Evolutionary conservation across 2,329 filamentous ascomycete genomes (phyloP), one percentile per base, ranked within the genome.

Genomic region (Colletotrichum lini): DNA sequence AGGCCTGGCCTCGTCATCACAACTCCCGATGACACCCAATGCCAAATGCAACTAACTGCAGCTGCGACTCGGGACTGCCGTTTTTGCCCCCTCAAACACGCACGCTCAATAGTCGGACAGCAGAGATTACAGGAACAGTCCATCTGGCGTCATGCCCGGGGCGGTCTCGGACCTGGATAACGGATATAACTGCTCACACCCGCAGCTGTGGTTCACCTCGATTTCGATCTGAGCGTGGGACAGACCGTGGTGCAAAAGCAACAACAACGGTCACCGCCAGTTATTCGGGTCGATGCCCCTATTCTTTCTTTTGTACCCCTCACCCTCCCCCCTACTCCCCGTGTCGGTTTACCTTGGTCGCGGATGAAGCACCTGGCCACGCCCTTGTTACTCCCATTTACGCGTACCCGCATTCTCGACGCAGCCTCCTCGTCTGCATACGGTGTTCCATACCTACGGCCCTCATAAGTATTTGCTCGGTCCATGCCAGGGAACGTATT

Each of bases 151-250:
- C 52, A 44, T 57, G 40, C 44, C 45, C 45, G 45, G 21, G 38
- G 13, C 30, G 63, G 47, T 18, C 42, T 13, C n/a, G 54, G 47
- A 44, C 63, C 21, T 70, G 49, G 40, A 38, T 40, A 18, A 70
- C 49, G 62, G 49, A 61, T 56, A 66, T 70, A 62, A 70, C 42
- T 70, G 60, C 42, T 69, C 62, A 70, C 42, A 70, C 60, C 67
- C 67, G 62, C 49, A 30, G 56, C 42, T 70, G 40, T 56, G 62
- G 67, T 60, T 66, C 67, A 61, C 40, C n/a, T 49, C 67, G 67
- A 66, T 70, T 62, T 56, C 30, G 62, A 70, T 70, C 56, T 35
- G 21, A 49, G 42, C 35, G 40, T 60, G 53, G 49, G 54, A 38
- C 30, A 56, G 23, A 42, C 42, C 18, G 50, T 40, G 26, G 13